phyloP scores from a whole-genome alignment of 306 rosid genomes.

The Gynostemma pentaphyllum region DNA sequence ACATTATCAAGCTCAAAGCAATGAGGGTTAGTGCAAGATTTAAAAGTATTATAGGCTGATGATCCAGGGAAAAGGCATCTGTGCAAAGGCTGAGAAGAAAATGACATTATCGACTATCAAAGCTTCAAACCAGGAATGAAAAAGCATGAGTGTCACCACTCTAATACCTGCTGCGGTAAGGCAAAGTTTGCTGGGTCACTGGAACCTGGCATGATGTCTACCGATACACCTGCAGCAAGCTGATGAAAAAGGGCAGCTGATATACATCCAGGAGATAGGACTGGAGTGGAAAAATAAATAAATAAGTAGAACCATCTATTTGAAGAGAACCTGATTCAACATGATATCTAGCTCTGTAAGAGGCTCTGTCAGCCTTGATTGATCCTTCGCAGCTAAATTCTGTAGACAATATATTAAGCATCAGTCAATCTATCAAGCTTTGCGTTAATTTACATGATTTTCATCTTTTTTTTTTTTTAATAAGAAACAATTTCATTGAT shows the following conservation, averaged over 20 bases:
- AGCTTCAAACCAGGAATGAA: slow-evolving; percentile 10
- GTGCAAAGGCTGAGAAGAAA: slow-evolving; percentile 65
- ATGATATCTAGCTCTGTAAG: slow-evolving; percentile 76
- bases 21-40: slow-evolving; percentile 92
- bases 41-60: slow-evolving; percentile 71
- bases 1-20: slow-evolving; percentile 68
- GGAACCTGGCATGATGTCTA: slow-evolving; percentile 96
- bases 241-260: slow-evolving; percentile 23
- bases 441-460: neutral
- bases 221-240: slow-evolving; percentile 70
- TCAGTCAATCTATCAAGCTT: neutral
- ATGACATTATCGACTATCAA: slow-evolving; percentile 27
- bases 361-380: slow-evolving; percentile 61
- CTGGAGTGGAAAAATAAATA: slow-evolving; percentile 3
- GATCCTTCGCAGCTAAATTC: slow-evolving; percentile 72
- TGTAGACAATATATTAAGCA: slow-evolving; percentile 24
- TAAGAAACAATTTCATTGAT: too few relatives aligned
- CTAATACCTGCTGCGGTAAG: slow-evolving; percentile 82
- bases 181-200: slow-evolving; percentile 78
- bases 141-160: neutral
- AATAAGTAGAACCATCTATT: slow-evolving; percentile 24
- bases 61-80: slow-evolving; percentile 92
- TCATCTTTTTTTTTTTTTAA: too few relatives aligned
- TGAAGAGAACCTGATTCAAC: slow-evolving; percentile 77
- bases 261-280: slow-evolving; percentile 6